Conservation (phyloP, 2,329 filamentous ascomycete species). For the Lasiodiplodia citricola region DNA sequence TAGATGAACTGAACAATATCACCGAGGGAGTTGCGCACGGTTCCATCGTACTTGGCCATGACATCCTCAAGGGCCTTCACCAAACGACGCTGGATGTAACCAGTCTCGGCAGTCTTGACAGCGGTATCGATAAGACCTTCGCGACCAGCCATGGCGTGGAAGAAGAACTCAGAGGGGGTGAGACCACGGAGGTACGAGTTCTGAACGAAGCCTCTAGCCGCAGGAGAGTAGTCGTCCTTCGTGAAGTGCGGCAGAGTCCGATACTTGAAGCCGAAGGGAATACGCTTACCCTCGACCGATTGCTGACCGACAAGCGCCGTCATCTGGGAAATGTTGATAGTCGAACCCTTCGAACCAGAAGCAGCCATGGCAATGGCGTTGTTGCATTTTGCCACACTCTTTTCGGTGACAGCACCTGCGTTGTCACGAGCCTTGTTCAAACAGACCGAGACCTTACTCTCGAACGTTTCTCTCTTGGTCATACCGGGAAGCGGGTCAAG, state of each 20-base stretch:
- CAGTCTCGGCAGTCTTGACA: slow-evolving; percentile 98
- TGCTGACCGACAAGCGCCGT: slow-evolving; percentile 97
- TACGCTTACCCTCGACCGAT: slow-evolving; percentile 97
- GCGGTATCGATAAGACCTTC: slow-evolving; percentile 99
- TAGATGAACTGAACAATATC: slow-evolving; percentile 98
- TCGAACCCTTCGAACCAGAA: slow-evolving; percentile 97
- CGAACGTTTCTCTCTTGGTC: slow-evolving; percentile 98
- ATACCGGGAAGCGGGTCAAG: slow-evolving; percentile 96
- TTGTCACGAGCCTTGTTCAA: slow-evolving; percentile 96
- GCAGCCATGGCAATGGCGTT: slow-evolving; percentile 96
- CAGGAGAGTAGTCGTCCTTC: slow-evolving; percentile 98
- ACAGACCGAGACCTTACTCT: slow-evolving; percentile 93
- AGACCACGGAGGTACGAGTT: slow-evolving; percentile 97
- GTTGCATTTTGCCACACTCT: slow-evolving; percentile 92
- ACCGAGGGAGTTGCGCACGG: slow-evolving; percentile 93
- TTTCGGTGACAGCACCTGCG: slow-evolving; percentile 89
- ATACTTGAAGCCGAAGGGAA: slow-evolving; percentile 99
- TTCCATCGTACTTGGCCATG: slow-evolving; percentile 96
- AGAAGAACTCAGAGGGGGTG: slow-evolving; percentile 97
- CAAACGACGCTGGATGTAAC: slow-evolving; percentile 97
- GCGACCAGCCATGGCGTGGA: slow-evolving; percentile 99
- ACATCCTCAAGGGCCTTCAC: slow-evolving; percentile 98
- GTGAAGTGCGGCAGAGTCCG: slow-evolving; percentile 96
- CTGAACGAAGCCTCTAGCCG: slow-evolving; percentile 96
- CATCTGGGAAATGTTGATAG: slow-evolving; percentile 99